Evolutionary conservation across 768 basidiomycete genomes (phyloP).

Genomic region (Tubosaeta sp.): DNA sequence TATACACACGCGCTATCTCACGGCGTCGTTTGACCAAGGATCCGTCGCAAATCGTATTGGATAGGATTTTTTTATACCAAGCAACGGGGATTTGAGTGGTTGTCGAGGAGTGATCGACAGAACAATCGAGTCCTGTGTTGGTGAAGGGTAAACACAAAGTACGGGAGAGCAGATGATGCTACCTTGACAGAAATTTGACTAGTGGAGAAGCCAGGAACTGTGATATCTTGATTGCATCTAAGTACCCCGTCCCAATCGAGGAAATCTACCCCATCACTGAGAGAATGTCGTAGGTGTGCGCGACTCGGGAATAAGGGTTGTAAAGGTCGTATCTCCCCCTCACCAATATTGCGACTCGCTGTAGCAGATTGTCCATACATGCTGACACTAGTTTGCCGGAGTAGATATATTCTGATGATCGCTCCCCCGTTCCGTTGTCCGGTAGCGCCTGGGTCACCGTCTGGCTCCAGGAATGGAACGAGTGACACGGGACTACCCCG

Average conservation of each 20-base stretch:
- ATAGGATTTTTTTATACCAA: constrained; percentile 39
- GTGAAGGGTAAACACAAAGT: background rate
- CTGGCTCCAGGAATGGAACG: constrained; percentile 38
- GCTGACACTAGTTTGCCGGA: constrained; percentile 45
- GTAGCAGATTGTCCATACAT: constrained; percentile 20
- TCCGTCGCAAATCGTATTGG: constrained; percentile 61
- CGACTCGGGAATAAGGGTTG: constrained; percentile 31
- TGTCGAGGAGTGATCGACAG: constrained; percentile 43
- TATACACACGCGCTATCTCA: background rate
- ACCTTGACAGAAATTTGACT: constrained; percentile 50
- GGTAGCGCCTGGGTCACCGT: background rate
- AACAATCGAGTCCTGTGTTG: constrained; percentile 54
- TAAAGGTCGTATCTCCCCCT: constrained; percentile 46
- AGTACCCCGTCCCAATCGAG: constrained; percentile 64
- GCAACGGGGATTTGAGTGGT: constrained; percentile 34
- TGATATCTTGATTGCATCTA: constrained; percentile 33
- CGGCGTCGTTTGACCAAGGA: constrained; percentile 34
- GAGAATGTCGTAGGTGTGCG: constrained; percentile 4
- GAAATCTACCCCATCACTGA: constrained; percentile 33
- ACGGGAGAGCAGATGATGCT: constrained; percentile 6
- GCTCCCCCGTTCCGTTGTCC: constrained; percentile 9
- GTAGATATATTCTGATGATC: constrained; percentile 45
- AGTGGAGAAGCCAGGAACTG: constrained; percentile 44
- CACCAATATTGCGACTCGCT: constrained; percentile 35
- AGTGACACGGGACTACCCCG: constrained; percentile 44